phyloP scores from a whole-genome alignment of 1,139 yeast species.

The Martiniozyma asiatica region DNA sequence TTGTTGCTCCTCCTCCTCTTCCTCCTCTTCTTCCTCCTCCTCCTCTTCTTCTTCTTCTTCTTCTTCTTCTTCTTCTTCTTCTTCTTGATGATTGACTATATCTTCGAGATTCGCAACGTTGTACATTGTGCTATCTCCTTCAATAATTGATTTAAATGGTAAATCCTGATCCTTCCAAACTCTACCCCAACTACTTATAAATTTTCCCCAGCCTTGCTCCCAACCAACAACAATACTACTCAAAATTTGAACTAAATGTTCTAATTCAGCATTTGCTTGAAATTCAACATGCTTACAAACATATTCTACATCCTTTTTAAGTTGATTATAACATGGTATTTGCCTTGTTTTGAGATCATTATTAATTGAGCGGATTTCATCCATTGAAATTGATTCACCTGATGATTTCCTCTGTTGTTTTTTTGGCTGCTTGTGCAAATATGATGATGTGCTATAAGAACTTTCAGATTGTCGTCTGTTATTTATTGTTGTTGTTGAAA shows the following conservation, averaged over 20 bases:
- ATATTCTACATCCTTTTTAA: constrained; percentile 19
- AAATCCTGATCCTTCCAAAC: constrained; percentile 12
- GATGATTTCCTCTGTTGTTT: not conserved
- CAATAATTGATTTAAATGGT: no score
- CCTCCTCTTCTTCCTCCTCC: no score
- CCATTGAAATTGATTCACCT: constrained; percentile 4
- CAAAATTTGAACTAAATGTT: constrained; percentile 9
- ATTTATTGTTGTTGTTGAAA: no score
- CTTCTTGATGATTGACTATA: no score
- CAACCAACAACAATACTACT: constrained; percentile 13
- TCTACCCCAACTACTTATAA: constrained; percentile 11
- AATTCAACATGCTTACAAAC: constrained; percentile 19
- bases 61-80: no score
- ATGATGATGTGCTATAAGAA: no score
- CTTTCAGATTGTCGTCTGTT: no score
- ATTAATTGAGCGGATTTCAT: constrained; percentile 14
- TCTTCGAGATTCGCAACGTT: no score
- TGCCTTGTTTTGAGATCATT: constrained; percentile 19
- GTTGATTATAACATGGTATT: constrained; percentile 18
- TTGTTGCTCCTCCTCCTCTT: no score
- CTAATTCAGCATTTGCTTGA: constrained; percentile 16
- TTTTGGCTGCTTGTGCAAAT: not conserved
- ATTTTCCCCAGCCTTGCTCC: constrained; percentile 18
- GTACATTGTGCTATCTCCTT: no score
- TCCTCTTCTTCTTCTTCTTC: no score